Evolutionary conservation across 768 basidiomycete genomes (phyloP).

Genomic region (Hebeloma cylindrosporum): DNA sequence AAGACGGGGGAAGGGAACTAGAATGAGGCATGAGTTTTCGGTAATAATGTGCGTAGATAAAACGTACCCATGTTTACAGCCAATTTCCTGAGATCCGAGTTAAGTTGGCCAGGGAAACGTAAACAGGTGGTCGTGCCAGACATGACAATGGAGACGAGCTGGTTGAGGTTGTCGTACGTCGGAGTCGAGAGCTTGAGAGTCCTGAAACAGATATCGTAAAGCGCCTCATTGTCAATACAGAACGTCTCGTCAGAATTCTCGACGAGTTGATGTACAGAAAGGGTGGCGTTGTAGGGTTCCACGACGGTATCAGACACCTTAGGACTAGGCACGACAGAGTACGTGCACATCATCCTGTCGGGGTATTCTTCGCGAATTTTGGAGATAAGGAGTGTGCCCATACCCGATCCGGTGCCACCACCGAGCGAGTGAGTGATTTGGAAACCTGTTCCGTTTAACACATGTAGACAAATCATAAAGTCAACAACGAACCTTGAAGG

Average conservation of each 20-base stretch:
- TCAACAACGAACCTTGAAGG: conserved; percentile 87
- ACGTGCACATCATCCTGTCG: conserved; percentile 99
- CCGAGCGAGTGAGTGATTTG: conserved; percentile 98
- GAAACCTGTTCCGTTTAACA: conserved; percentile 81
- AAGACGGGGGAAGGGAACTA: conserved; percentile 97
- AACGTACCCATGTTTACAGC: conserved; percentile 96
- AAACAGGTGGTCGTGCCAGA: conserved; percentile 97
- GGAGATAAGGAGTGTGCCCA: conserved; percentile 98
- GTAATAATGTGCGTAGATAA: not conserved
- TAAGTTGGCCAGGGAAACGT: conserved; percentile 99
- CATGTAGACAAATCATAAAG: too few species aligned
- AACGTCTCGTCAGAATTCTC: conserved; percentile 99
- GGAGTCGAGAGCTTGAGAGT: conserved; percentile 96
- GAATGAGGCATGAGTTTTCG: conserved; percentile 1
- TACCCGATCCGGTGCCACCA: conserved; percentile 99
- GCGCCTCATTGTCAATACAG: conserved; percentile 99
- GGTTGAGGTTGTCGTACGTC: conserved; percentile 97
- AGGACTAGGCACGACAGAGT: conserved; percentile 96
- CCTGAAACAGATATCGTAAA: conserved; percentile 99
- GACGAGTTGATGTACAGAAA: conserved; percentile 97
- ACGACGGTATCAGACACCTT: conserved; percentile 99
- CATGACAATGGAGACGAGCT: conserved; percentile 97
- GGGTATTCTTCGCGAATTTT: conserved; percentile 99
- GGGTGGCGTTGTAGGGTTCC: conserved; percentile 99
- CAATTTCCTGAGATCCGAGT: conserved; percentile 96